Base-by-base conservation (phyloP, 176 grass and related monocot genomes). In the Phragmites australis region DNA sequence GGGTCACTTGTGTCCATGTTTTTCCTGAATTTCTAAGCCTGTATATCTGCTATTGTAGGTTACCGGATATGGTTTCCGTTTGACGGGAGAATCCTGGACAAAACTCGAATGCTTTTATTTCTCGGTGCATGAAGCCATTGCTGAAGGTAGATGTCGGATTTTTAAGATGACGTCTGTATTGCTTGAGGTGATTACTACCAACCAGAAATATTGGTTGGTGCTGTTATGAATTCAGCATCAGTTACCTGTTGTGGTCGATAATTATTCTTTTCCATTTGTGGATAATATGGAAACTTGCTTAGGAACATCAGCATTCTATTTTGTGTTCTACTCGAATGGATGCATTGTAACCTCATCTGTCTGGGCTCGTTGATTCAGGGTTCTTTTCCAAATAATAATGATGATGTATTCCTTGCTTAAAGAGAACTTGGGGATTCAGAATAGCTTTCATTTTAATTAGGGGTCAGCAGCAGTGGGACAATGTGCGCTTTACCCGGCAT, bases 151-250 rank as follows among this genome's bases (percentile, higher is more conserved):
- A 48, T 77, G 26, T 81, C 5, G 48, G 34, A 48, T 79, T 78
- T 78, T 60, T 78, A 67, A 50, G 72, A 15, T 55, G 48, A 51
- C 51, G 23, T 74, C 31, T 75, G 21, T 83, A 79, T 79, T 83
- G 56, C 39, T 55, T 69, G 72, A 81, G 87, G 82, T 89, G 77
- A 85, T 71, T 77, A 77, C 65, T 85, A 65, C 67, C 66, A 42
- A 81, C 57, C 82, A 83, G 51, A 82, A 69, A 79, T 64, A 31
- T 57, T 90, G 68, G 50, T 82, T 75, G 79, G 46, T 78, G 57
- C 40, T 78, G 65, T 50, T 47, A 72, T 17, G 52, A 63, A 78
- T 52, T 53, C 51, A 79, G 53, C 71, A 78, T 72, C 49, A 60
- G 30, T 78, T 74, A 56, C 26, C 59, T 58, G 45, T 37, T 69